These are phyloP conservation scores for Penicillium concentricum DNA, from an alignment of 2,329 filamentous ascomycete species.

Conservation along the genomic window DNA sequence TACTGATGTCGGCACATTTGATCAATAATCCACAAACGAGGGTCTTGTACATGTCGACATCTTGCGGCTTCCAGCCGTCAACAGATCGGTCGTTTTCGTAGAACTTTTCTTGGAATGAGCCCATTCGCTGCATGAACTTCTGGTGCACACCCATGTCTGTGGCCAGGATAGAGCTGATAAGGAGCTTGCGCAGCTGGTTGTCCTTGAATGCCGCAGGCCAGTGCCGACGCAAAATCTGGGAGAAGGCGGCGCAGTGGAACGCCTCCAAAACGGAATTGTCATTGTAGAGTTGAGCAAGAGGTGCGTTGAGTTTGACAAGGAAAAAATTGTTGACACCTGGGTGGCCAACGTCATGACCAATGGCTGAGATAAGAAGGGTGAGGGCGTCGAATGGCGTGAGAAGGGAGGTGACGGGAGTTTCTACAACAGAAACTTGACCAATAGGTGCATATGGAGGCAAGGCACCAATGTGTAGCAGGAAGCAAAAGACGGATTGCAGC, in stretches of 20 bases:
- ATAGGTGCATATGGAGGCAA: constrained; percentile 64
- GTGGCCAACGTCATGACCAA: constrained; percentile 96
- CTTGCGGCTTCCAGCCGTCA: constrained; percentile 74
- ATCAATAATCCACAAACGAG: constrained; percentile 88
- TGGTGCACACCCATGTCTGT: constrained; percentile 98
- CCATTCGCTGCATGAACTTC: constrained; percentile 89
- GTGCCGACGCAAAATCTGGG: constrained; percentile 87
- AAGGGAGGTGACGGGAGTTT: constrained; percentile 69
- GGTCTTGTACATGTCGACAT: constrained; percentile 72
- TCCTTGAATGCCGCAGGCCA: constrained; percentile 84
- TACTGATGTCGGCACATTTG: constrained; percentile 98
- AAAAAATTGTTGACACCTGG: constrained; percentile 98
- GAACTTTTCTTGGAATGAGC: constrained; percentile 76
- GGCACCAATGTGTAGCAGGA: constrained; percentile 76
- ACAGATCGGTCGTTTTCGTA: constrained; percentile 61
- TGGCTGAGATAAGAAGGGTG: constrained; percentile 88
- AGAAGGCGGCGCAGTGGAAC: constrained; percentile 96
- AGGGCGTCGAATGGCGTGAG: constrained; percentile 85
- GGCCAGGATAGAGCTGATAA: constrained; percentile 96
- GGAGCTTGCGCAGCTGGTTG: constrained; percentile 75
- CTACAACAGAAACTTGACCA: constrained; percentile 33
- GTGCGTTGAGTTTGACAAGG: constrained; percentile 84
- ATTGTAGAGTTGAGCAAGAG: constrained; percentile 92
- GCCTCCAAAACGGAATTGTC: constrained; percentile 95
- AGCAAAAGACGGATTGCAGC: constrained; percentile 87